A percentile compares a stretch with the other conserved stretches of the same genome.
These are phyloP conservation scores for Sporothrix dimorphospora DNA, from an alignment of 2,329 filamentous ascomycete genomes.

Conservation along the genomic window DNA sequence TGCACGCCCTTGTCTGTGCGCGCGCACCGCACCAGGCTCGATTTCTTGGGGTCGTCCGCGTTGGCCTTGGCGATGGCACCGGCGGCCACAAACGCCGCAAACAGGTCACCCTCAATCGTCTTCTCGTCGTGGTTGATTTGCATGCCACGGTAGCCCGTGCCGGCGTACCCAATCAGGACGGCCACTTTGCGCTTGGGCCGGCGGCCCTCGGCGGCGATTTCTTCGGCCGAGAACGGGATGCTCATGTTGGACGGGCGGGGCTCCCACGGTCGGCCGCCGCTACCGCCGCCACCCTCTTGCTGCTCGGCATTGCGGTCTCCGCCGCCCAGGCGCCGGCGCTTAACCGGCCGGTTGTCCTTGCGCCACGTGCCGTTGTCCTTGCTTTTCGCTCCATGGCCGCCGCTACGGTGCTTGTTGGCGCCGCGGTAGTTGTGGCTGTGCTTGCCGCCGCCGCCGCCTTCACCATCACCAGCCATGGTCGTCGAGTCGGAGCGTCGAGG, in stretches of 20 bases:
- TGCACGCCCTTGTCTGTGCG: constrained; percentile 97
- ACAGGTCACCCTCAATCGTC: constrained; percentile 95
- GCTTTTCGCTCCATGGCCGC: constrained; percentile 15
- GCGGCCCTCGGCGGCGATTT: constrained; percentile 84
- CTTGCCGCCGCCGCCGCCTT: background rate
- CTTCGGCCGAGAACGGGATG: constrained; percentile 68
- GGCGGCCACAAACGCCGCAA: constrained; percentile 86
- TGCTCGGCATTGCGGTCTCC: constrained; percentile 25
- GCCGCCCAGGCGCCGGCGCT: constrained; percentile 26
- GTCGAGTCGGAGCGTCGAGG: background rate
- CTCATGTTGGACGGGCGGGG: constrained; percentile 55
- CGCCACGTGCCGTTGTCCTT: constrained; percentile 18
- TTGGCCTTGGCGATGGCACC: constrained; percentile 97
- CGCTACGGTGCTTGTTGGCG: constrained; percentile 27
- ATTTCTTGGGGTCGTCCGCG: constrained; percentile 95
- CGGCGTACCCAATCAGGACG: constrained; percentile 92
- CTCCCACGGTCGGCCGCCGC: constrained; percentile 36
- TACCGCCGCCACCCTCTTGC: constrained; percentile 39
- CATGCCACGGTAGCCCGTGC: constrained; percentile 96
- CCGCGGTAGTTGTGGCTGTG: constrained; percentile 24
- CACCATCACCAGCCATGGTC: constrained; percentile 6
- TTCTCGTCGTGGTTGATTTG: constrained; percentile 83
- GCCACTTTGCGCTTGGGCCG: constrained; percentile 92
- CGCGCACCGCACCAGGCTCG: constrained; percentile 88
- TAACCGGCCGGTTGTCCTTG: constrained; percentile 27